Evolutionary conservation across 1,139 yeast genomes (phyloP), one percentile per base, ranked within the genome.

Genomic region (Candida freyschussii): DNA sequence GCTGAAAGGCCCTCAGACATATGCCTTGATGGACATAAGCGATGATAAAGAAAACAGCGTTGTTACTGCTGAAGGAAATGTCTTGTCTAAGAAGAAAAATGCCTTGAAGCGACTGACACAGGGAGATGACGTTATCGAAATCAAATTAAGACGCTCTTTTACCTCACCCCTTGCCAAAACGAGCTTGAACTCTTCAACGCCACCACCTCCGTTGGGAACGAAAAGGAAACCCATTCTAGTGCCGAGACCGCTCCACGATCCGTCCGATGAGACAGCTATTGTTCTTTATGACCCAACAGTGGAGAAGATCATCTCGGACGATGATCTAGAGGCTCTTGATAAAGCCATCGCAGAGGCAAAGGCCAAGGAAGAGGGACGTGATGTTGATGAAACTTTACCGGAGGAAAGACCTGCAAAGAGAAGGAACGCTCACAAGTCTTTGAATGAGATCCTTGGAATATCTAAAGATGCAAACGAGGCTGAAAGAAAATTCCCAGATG

Each of bases 251-350:
- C 66, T 91, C 13, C 94, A 89, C 54, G 98, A 91, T 59, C 98
- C 99, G 0, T 70, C 80, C 33, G 86, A 82, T 41, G 97, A 91
- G 56, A 80, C 86, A 53, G 97, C 98, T 1, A 86, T 93, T 34
- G 97, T 91, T 2, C 65, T 91, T 29, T 91, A 86, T 52, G 99
- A 91, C 55, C 99, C 99, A 0, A 85, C 97, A 0, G 79, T 89
- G 4, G 95, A 84, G 50, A 67, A 69, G 14, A 73, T 75, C 23
- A 48, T 61, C 14, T 62, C 63, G 27, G 73, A 64, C 31, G 72
- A 67, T 19, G 66, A 60, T 29, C 53, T 52, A 12, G 53, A 44
- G 27, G 53, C 54, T 0, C 33, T 63, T 44, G 49, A 56, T 26
- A 43, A 43, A 21, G 50, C 55, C 17, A 40, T 50, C 13, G 48